Evolutionary conservation across 305 asterid genomes (phyloP).

Genomic region (Fraxinus greggii): DNA sequence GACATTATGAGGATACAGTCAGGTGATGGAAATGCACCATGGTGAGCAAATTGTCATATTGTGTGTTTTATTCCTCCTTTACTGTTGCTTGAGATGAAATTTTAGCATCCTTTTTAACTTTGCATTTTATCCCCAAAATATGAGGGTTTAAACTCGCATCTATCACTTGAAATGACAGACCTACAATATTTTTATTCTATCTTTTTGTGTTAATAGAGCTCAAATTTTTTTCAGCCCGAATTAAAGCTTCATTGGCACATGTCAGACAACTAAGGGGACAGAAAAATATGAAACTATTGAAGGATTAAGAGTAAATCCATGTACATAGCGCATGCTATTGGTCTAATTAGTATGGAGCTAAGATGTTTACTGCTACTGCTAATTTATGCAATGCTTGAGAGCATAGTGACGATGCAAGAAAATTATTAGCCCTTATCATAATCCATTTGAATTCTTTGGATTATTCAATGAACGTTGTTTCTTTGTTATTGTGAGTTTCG

Average conservation of each 20-base stretch:
- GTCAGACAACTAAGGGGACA: background rate
- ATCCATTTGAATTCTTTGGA: background rate
- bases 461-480: background rate
- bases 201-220: conserved; percentile 5
- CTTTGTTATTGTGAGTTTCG: background rate
- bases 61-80: conserved; percentile 16
- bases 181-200: background rate
- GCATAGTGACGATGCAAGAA: background rate
- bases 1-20: conserved; percentile 24
- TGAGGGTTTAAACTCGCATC: conserved; percentile 4
- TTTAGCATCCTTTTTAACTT: conserved; percentile 2
- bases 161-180: background rate
- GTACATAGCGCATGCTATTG: background rate
- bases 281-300: background rate
- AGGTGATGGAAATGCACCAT: conserved; percentile 42
- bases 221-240: background rate
- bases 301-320: background rate
- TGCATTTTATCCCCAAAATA: conserved; percentile 10
- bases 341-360: background rate
- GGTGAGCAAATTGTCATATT: conserved; percentile 51
- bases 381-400: background rate
- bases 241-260: conserved; percentile 3
- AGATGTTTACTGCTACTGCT: background rate
- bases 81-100: background rate
- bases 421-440: background rate